phyloP scores from a whole-genome alignment of 768 basidiomycete genomes.

The Boletus vermiculosoides region DNA sequence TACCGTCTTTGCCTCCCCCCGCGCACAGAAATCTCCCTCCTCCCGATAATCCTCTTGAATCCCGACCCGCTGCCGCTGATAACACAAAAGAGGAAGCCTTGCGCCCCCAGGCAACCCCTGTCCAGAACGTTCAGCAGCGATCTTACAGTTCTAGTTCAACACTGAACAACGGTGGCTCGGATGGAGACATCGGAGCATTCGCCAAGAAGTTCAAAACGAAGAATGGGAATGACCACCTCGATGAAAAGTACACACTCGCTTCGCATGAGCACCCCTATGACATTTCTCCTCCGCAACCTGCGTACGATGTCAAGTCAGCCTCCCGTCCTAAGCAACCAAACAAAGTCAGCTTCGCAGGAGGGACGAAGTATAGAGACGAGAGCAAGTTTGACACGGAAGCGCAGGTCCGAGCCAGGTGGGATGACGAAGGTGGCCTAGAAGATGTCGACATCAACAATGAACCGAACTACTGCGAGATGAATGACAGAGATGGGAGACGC shows the following conservation, averaged over 20 bases:
- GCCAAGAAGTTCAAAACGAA: constrained; percentile 14
- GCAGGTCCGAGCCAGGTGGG: constrained; percentile 7
- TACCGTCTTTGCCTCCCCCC: constrained; percentile 4
- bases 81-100: not conserved
- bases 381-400: constrained; percentile 26
- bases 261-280: constrained; percentile 63
- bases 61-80: constrained; percentile 3
- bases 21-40: not conserved
- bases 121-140: constrained; percentile 25
- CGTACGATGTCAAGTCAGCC: constrained; percentile 31
- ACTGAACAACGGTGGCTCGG: constrained; percentile 25
- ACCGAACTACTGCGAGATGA: constrained; percentile 14
- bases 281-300: constrained; percentile 50
- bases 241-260: constrained; percentile 47
- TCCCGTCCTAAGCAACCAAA: constrained; percentile 17
- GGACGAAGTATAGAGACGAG: constrained; percentile 13
- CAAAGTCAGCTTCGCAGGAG: constrained; percentile 43
- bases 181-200: constrained; percentile 19
- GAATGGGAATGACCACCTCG: constrained; percentile 23
- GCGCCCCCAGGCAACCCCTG: constrained; percentile 18
- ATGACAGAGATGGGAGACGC: constrained; percentile 25
- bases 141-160: constrained; percentile 42
- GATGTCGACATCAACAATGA: constrained; percentile 14
- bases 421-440: constrained; percentile 20
- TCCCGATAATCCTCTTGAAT: not conserved